Evolutionary conservation across 2,329 filamentous ascomycete species (phyloP).

Genomic region (Calonectria fujianensis): DNA sequence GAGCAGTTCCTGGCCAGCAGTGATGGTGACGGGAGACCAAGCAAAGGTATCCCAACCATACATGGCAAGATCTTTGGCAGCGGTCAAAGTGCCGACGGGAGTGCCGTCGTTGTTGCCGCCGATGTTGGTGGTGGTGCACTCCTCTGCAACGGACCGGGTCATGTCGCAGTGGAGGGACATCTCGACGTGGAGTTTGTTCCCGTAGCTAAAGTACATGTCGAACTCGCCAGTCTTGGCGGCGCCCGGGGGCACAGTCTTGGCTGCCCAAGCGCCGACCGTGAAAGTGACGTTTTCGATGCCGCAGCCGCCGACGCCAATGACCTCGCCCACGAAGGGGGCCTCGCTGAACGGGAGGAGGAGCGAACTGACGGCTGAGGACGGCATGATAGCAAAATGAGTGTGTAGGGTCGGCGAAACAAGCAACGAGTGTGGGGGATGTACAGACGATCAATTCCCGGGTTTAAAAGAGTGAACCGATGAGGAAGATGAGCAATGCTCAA

Average conservation of each 20-base stretch:
- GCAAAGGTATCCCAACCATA: not conserved
- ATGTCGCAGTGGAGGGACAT: constrained; percentile 38
- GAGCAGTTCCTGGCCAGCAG: constrained; percentile 34
- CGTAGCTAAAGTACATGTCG: constrained; percentile 17
- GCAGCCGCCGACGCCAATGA: constrained; percentile 36
- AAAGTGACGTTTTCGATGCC: constrained; percentile 24
- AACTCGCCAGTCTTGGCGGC: constrained; percentile 33
- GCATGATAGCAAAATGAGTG: not conserved
- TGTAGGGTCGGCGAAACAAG: not conserved
- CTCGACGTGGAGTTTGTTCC: constrained; percentile 3
- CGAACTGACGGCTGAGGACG: constrained; percentile 33
- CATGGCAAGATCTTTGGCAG: not conserved
- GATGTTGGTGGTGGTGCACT: constrained; percentile 35
- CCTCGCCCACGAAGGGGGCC: constrained; percentile 18
- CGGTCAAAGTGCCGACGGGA: constrained; percentile 20
- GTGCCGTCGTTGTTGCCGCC: constrained; percentile 33
- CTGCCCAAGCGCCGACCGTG: constrained; percentile 41
- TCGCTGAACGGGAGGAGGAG: constrained; percentile 12
- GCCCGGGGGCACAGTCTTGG: constrained; percentile 36
- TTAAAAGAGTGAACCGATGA: not conserved
- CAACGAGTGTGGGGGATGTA: not conserved
- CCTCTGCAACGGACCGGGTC: constrained; percentile 6
- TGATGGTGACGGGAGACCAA: constrained; percentile 37
- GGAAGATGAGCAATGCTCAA: not conserved
- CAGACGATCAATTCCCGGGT: not conserved